Base-by-base conservation (phyloP, 192 early-diverging fungal genomes). In the Lobosporangium transversale region DNA sequence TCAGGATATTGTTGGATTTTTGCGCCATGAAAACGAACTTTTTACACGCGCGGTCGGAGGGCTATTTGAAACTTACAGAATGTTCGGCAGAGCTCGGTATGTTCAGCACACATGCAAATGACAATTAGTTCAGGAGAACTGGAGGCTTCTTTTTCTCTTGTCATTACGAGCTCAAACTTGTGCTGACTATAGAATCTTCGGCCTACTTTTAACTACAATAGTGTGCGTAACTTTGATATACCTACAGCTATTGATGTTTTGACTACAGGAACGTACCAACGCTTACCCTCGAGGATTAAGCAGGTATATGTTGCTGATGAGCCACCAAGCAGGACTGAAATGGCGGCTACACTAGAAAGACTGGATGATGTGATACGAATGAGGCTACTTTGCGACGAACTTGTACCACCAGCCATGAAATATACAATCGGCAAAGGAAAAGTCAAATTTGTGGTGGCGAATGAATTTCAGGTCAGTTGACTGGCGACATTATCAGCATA, bases 211-310 rank as follows among this genome's bases (percentile, higher is more conserved):
- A n/a, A n/a, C n/a, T n/a, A 36, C n/a, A 35, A 23, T 59, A 90
- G 93, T 35, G 88, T 92, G 62, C 86, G 92, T 27, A 91, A 89
- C 81, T 94, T 88, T 58, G 95, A 97, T 71, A 85, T 97, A 24
- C 62, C 80, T 30, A 95, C 91, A 21, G 93, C 94, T 0, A 85
- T 95, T 10, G 94, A 96, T 66, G 89, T 97, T 18, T 84, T 97
- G 50, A 93, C 92, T 5, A 91, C 91, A 5, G 93, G 95, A 37
- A 85, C 86, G 23, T 97, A 95, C 64, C 88, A 90, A 50, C 85
- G 91, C 5, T 81, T 97, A 55, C 95, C 95, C 1, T 70, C 79
- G 3, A 87, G 88, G 31, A 90, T 95, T 30, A 89, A 91, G 75
- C 70, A 92, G 49, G 76, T 82, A 10, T 70, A 73, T 42, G 74